Base-by-base conservation (phyloP, 768 basidiomycete species). In the Naganishia antarctica region DNA sequence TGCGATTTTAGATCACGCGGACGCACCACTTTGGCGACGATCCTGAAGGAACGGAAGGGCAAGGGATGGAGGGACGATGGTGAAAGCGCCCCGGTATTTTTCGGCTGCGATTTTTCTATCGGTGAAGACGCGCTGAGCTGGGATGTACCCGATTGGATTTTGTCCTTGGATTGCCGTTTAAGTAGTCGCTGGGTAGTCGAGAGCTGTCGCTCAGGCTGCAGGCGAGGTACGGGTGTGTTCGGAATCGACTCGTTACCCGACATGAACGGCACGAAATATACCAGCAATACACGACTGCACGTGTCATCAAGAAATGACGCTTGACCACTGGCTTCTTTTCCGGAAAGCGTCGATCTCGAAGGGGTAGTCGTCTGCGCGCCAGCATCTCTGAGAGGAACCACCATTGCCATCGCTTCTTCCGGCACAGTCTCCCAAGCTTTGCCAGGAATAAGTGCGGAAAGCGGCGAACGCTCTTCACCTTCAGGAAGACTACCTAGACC, bases 211-310 rank as follows among this genome's bases (percentile, higher is more conserved):
- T 50, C 62, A 34, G 49, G 25, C 44, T 29, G 69, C 66, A 25
- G 67, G 64, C 25, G 71, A 28, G 53, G 53, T 3, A 37, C 13
- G 26, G 53, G 53, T 34, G 31, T 1, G 69, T 66, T 45, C 66
- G 65, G 32, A 70, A 72, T 23, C 70, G 67, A 15, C 15, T 72
- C 41, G 23, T 43, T 26, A 8, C 60, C 68, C 1, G 72, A 71
- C 50, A 78, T 79, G 72, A 83, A 82, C 0, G 84, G 83, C 61
- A 87, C 85, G 75, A 89, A 93, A 76, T 87, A 90, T 12, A 93
- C 85, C 48, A 94, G 81, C 32, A 92, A 80, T 87, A 63, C 43
- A 41, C 47, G 28, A 48, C 32, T 18, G 48, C 41, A 51, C 34
- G 66, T 37, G 34, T 65, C 59, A 25, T 51, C 31, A 16, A 64